Conservation (phyloP, 2,329 filamentous ascomycete species). For the Fusarium begoniae region DNA sequence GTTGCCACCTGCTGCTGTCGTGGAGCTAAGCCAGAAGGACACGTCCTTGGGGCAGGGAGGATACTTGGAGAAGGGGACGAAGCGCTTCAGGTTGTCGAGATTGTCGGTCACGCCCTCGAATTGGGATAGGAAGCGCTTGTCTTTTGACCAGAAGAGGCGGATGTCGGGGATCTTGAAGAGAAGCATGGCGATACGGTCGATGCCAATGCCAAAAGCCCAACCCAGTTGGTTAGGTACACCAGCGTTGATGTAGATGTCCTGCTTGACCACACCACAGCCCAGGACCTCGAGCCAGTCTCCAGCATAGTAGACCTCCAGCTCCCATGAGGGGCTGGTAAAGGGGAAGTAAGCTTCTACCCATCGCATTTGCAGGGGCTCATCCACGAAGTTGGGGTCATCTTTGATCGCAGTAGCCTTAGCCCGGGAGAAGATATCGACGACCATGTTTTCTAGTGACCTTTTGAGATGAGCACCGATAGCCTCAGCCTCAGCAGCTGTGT, state of each 20-base stretch:
- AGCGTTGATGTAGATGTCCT: conserved; percentile 81
- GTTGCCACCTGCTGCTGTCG: conserved; percentile 60
- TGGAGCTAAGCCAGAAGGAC: conserved; percentile 80
- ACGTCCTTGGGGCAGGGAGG: conserved; percentile 92
- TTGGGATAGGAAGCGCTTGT: conserved; percentile 85
- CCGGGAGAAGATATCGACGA: conserved; percentile 86
- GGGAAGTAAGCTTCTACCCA: conserved; percentile 99
- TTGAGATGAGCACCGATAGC: conserved; percentile 89
- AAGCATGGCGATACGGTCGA: conserved; percentile 97
- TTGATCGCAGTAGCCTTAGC: conserved; percentile 73
- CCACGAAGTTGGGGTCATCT: conserved; percentile 58
- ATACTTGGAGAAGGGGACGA: conserved; percentile 89
- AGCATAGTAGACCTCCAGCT: conserved; percentile 93
- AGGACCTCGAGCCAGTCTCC: conserved; percentile 96
- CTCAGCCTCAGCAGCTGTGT: conserved; percentile 80
- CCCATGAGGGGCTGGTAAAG: conserved; percentile 95
- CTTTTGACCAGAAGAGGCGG: conserved; percentile 92
- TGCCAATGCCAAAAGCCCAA: conserved; percentile 95
- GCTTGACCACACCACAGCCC: conserved; percentile 90
- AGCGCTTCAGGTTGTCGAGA: conserved; percentile 64
- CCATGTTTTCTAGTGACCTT: conserved; percentile 86
- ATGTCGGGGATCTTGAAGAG: conserved; percentile 97
- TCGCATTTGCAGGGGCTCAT: conserved; percentile 82
- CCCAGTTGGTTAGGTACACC: conserved; percentile 79
- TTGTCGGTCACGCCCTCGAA: conserved; percentile 72